A percentile compares a stretch with the other conserved stretches of the same genome.
Conservation (phyloP, 495 filamentous ascomycete species). For the Neurospora sp. region DNA sequence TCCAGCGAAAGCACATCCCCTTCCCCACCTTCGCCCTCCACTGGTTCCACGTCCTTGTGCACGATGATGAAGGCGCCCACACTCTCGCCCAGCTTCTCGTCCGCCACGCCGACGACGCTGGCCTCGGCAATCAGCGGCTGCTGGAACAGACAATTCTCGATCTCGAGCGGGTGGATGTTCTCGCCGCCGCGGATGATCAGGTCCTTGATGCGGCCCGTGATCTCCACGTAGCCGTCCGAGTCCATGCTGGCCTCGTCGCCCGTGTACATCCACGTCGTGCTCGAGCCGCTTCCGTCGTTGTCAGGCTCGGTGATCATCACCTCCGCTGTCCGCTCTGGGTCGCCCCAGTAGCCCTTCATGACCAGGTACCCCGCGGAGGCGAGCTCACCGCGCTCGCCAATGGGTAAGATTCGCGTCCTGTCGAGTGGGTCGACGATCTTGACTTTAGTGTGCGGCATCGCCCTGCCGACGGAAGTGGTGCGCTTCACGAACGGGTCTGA, state of each 20-base stretch:
- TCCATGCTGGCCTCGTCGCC: slow-evolving; percentile 94
- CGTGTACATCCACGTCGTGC: slow-evolving; percentile 45
- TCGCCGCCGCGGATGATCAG: slow-evolving; percentile 86
- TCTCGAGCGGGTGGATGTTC: slow-evolving; percentile 91
- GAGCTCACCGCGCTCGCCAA: slow-evolving; percentile 66
- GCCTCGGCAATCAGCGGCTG: slow-evolving; percentile 60
- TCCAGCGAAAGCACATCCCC: not conserved
- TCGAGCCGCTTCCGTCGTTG: slow-evolving; percentile 33
- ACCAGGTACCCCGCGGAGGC: slow-evolving; percentile 77
- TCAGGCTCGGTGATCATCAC: slow-evolving; percentile 43
- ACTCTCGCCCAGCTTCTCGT: slow-evolving; percentile 75
- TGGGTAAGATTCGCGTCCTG: slow-evolving; percentile 44
- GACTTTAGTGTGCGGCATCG: slow-evolving; percentile 67
- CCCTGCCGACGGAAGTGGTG: slow-evolving; percentile 62
- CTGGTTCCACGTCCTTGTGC: slow-evolving; percentile 27
- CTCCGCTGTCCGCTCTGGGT: slow-evolving; percentile 56
- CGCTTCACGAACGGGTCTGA: slow-evolving; percentile 72
- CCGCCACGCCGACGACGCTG: slow-evolving; percentile 74
- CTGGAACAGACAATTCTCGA: slow-evolving; percentile 81
- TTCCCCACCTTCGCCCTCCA: slow-evolving; percentile 17
- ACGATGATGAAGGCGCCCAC: slow-evolving; percentile 74
- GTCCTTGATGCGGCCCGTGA: slow-evolving; percentile 70
- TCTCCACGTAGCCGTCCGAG: slow-evolving; percentile 52
- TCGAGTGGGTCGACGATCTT: slow-evolving; percentile 67
- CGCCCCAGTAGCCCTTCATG: slow-evolving; percentile 86